phyloP scores from a whole-genome alignment of 2,329 filamentous ascomycete genomes.

The Cercospora zeina region DNA sequence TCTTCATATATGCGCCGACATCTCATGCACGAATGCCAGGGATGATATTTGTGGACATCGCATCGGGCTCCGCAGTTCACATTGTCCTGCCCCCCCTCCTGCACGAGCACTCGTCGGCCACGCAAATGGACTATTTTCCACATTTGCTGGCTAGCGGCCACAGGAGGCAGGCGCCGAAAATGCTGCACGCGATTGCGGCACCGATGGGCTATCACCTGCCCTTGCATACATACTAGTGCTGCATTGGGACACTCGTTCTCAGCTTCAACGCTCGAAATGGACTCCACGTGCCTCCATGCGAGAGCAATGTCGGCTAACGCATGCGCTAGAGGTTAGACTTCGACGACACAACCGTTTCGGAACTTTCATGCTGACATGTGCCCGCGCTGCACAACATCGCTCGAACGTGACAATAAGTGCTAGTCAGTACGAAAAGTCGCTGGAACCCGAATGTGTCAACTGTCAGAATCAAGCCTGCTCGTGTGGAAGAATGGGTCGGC shows the following conservation, averaged over 20 bases:
- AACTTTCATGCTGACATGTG: not conserved
- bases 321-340: slow-evolving; percentile 10
- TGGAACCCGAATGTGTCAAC: not conserved
- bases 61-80: not conserved
- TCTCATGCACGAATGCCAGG: not conserved
- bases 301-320: slow-evolving; percentile 2
- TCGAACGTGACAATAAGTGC: not conserved
- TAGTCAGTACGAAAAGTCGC: not conserved
- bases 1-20: not conserved
- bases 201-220: slow-evolving; percentile 4
- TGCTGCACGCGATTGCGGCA: not conserved
- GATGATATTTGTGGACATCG: not conserved
- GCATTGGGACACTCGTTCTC: not conserved
- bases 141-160: not conserved
- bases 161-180: not conserved
- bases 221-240: not conserved
- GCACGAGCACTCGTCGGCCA: slow-evolving; percentile 4
- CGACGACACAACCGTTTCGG: slow-evolving; percentile 7
- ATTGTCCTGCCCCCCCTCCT: not conserved
- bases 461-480: not conserved
- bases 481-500: not conserved
- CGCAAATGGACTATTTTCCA: not conserved
- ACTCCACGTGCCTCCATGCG: slow-evolving; percentile 15
- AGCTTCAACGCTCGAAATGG: slow-evolving; percentile 1
- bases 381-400: not conserved